These are phyloP conservation scores for Neoscytalidium dimidiatum DNA, from an alignment of 2,329 filamentous ascomycete genomes.

Conservation along the genomic window DNA sequence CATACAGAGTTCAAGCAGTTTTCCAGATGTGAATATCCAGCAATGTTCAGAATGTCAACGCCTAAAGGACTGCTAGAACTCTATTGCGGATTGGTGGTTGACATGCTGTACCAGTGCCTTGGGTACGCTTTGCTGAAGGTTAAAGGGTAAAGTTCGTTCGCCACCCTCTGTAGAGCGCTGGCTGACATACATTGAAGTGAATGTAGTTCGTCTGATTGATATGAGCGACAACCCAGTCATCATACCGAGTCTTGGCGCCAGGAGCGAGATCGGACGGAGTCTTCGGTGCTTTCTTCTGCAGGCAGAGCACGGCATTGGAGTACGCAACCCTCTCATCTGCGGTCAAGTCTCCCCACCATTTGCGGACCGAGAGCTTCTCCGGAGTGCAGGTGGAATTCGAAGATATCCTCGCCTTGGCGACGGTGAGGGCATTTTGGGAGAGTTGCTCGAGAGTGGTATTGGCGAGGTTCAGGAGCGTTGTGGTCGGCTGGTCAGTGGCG, in stretches of 20 bases:
- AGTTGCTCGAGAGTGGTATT: conserved; percentile 8
- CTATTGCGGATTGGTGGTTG: too few species aligned
- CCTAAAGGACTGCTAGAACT: too few species aligned
- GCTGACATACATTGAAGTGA: conserved; percentile 32
- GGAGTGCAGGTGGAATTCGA: conserved; percentile 2
- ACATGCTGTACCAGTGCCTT: too few species aligned
- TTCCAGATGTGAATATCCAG: too few species aligned
- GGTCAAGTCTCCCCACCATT: conserved; percentile 3
- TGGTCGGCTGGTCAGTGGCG: neutral
- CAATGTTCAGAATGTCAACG: too few species aligned
- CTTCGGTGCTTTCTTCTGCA: conserved; percentile 32
- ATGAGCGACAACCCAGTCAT: conserved; percentile 39
- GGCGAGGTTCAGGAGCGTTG: neutral
- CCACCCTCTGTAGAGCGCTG: neutral
- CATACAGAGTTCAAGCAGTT: too few species aligned
- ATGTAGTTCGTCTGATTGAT: conserved; percentile 36
- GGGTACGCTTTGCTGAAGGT: too few species aligned
- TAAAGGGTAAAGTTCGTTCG: too few species aligned
- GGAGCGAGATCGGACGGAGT: conserved; percentile 31
- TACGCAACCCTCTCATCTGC: conserved; percentile 34
- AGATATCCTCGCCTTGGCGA: neutral
- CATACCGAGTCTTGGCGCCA: conserved; percentile 37
- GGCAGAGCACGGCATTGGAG: conserved; percentile 37
- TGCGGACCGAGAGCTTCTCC: conserved; percentile 9
- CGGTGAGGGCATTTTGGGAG: neutral